These are phyloP conservation scores for Puya raimondii DNA, from an alignment of 176 grass and related monocot genomes.

Conservation along the genomic window DNA sequence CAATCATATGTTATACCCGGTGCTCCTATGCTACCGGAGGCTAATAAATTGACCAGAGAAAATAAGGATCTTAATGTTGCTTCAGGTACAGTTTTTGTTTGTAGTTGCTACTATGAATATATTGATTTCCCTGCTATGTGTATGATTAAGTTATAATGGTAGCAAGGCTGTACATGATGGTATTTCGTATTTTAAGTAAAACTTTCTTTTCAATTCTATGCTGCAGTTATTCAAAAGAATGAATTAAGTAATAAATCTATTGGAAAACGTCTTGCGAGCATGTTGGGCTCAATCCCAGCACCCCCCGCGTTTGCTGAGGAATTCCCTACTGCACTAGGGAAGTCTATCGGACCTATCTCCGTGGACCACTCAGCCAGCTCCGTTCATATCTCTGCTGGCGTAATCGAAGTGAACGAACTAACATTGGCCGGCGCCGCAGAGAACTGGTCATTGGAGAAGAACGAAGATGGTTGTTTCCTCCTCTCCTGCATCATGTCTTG, in stretches of 20 bases:
- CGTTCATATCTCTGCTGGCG: conserved; percentile 47
- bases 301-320: conserved; percentile 59
- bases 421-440: conserved; percentile 13
- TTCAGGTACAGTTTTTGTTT: conserved; percentile 44
- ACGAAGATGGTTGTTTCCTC: conserved; percentile 35
- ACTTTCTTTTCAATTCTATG: conserved; percentile 1
- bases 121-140: conserved; percentile 2
- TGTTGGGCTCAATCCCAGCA: conserved; percentile 62
- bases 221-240: conserved; percentile 31
- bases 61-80: conserved; percentile 29
- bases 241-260: conserved; percentile 39
- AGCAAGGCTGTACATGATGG: not conserved
- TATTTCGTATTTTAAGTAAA: conserved; percentile 1
- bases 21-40: conserved; percentile 51
- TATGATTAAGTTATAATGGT: not conserved
- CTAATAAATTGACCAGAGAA: conserved; percentile 44
- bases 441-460: conserved; percentile 41
- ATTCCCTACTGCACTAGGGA: conserved; percentile 27
- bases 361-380: conserved; percentile 33
- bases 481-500: conserved; percentile 33
- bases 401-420: conserved; percentile 40
- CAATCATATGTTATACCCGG: conserved; percentile 52
- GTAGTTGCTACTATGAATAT: not conserved
- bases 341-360: conserved; percentile 23
- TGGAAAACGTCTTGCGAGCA: conserved; percentile 38